A percentile compares a stretch with the other conserved stretches of the same genome.
phyloP scores from a whole-genome alignment of 2,329 filamentous ascomycete species.

The Diaporthe nobilis region DNA sequence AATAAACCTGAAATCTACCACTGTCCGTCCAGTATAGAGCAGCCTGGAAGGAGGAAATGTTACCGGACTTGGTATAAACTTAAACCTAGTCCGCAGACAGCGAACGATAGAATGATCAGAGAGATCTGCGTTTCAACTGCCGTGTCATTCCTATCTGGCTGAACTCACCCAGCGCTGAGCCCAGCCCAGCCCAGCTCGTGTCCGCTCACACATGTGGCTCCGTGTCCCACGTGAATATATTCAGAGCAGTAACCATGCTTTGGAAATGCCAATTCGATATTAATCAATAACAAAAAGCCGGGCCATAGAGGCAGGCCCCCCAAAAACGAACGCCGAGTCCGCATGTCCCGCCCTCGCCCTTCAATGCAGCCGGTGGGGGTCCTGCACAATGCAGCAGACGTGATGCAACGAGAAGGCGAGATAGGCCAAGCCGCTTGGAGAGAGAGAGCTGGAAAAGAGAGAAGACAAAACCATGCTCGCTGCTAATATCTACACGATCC shows the following conservation, averaged over 20 bases:
- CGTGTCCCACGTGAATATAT: background rate
- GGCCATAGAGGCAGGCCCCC: constrained; percentile 2
- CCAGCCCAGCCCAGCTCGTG: background rate
- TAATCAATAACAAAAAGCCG: constrained; percentile 13
- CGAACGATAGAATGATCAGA: background rate
- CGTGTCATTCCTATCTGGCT: background rate
- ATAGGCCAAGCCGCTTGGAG: background rate
- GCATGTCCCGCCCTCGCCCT: constrained; percentile 13
- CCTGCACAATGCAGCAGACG: constrained; percentile 23
- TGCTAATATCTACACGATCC: constrained; percentile 32
- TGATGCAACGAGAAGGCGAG: constrained; percentile 1
- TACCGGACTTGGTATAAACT: background rate
- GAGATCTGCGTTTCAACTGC: background rate
- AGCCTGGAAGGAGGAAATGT: background rate
- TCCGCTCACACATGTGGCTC: background rate
- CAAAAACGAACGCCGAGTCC: background rate
- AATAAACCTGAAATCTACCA: no score
- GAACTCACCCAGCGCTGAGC: background rate
- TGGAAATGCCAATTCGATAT: constrained; percentile 28
- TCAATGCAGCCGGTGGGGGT: constrained; percentile 15
- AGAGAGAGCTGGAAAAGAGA: background rate
- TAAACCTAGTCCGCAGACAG: background rate
- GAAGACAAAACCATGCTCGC: constrained; percentile 39
- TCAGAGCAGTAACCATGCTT: background rate
- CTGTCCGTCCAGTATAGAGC: background rate